Percentiles rank a stretch among this genome's conserved stretches.
These are phyloP conservation scores for Buddleja alternifolia DNA, from an alignment of 257 asterid genomes.

Conservation along the genomic window DNA sequence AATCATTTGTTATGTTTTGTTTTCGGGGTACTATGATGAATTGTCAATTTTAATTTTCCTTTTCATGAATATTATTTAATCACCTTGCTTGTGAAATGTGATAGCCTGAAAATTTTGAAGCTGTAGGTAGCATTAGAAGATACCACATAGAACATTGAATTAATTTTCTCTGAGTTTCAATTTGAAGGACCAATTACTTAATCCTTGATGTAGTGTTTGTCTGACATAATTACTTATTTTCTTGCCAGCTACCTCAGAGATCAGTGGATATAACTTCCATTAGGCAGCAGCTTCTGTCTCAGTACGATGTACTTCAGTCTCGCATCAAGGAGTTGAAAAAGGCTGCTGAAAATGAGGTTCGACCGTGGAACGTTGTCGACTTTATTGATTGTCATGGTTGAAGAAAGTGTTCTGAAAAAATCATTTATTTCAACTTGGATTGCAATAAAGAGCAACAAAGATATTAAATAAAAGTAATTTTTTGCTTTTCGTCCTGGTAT, in stretches of 20 bases:
- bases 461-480: background rate
- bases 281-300: slow-evolving; percentile 83
- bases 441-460: background rate
- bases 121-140: slow-evolving; percentile 1
- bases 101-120: background rate
- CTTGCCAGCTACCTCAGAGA: slow-evolving; percentile 80
- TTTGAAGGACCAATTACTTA: slow-evolving; percentile 11
- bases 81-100: slow-evolving; percentile 1
- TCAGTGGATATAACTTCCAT: slow-evolving; percentile 66
- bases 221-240: slow-evolving; percentile 20
- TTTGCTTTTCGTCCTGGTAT: background rate
- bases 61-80: slow-evolving; percentile 12
- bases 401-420: slow-evolving; percentile 11
- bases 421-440: background rate
- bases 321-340: slow-evolving; percentile 85
- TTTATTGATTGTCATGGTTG: slow-evolving; percentile 19
- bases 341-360: slow-evolving; percentile 91
- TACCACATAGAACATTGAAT: background rate
- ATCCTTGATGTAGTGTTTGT: background rate
- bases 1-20: background rate
- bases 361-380: slow-evolving; percentile 3
- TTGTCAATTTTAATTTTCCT: background rate
- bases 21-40: background rate
- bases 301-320: slow-evolving; percentile 88
- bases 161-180: background rate